Base-by-base conservation (phyloP, 2,329 filamentous ascomycete species). In the Balansia obtecta region DNA sequence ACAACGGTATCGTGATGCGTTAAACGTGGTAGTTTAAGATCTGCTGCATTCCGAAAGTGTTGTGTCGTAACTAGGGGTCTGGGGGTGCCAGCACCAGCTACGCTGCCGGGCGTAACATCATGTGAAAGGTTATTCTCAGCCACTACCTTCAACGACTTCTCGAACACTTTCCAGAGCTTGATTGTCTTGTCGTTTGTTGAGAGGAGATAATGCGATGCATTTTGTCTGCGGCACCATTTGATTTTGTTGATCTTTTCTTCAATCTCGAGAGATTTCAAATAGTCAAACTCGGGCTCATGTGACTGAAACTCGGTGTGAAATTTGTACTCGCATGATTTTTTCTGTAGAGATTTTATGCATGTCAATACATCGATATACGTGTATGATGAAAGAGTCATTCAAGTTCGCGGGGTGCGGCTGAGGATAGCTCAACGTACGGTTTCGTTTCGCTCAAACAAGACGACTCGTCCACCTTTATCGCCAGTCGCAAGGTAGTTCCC, bases 181-280 rank as follows among this genome's bases (percentile, higher is more conserved):
- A 98, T 98, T 41, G 93, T 98, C 77, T 98, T 98, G 76, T 98
- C 93, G 67, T 98, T 98, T 61, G 93, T 98, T 42, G 93, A 97
- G 51, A 98, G 81, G 48, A 98, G 82, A 69, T 95, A 98, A 73
- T 98, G 93, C 50, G 93, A 97, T 54, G 91, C 87, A 76, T 98
- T 98, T 71, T 97, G 91, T 71, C 93, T 85, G 65, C 86, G 84
- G 70, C 93, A 98, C 93, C 93, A 98, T 71, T 97, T 98, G 74
- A 98, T 98, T 77, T 98, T 98, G 79, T 98, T 98, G 79, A 98
- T 98, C 75, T 98, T 98, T 72, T 98, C 93, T 77, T 98, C 93
- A 65, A 98, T 98, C 71, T 98, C 93, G 60, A 98, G 79, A 34
- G 93, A 98, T 72, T 98, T 98, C 58, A 98, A 81, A 68, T 98